Evolutionary conservation across 768 basidiomycete genomes (phyloP).

Genomic region (Hydnomerulius pinastri): DNA sequence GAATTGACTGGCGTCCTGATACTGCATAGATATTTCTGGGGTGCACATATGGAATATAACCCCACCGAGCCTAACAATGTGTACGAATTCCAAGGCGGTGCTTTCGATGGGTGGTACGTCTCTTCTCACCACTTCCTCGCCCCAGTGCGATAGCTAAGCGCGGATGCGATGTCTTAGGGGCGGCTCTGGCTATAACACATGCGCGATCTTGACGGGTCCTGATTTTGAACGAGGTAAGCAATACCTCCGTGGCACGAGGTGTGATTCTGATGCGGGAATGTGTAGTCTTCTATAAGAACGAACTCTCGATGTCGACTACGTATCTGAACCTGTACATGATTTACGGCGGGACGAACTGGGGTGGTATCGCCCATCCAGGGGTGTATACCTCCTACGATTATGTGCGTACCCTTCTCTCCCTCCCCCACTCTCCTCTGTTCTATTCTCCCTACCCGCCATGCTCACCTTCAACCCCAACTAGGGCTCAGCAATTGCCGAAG

Average conservation of each 20-base stretch:
- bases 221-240: slow-evolving; percentile 24
- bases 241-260: background rate
- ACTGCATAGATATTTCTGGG: slow-evolving; percentile 34
- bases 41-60: slow-evolving; percentile 35
- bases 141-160: background rate
- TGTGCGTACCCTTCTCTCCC: slow-evolving; percentile 28
- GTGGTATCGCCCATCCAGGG: slow-evolving; percentile 53
- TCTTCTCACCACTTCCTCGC: slow-evolving; percentile 26
- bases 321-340: slow-evolving; percentile 54
- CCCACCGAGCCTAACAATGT: slow-evolving; percentile 23
- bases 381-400: slow-evolving; percentile 67
- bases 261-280: slow-evolving; percentile 1
- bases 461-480: slow-evolving; percentile 15
- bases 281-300: slow-evolving; percentile 27
- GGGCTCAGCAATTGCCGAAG: slow-evolving; percentile 54
- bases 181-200: slow-evolving; percentile 22
- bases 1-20: background rate
- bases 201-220: slow-evolving; percentile 25
- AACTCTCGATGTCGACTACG: slow-evolving; percentile 14
- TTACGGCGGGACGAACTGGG: slow-evolving; percentile 68
- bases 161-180: slow-evolving; percentile 15
- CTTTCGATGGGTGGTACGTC: slow-evolving; percentile 54
- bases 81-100: slow-evolving; percentile 42
- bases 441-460: too few species aligned
- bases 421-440: too few species aligned